Evolutionary conservation across 768 basidiomycete species (phyloP), one percentile per base, ranked within the genome.

Genomic region (Boletus edulis): DNA sequence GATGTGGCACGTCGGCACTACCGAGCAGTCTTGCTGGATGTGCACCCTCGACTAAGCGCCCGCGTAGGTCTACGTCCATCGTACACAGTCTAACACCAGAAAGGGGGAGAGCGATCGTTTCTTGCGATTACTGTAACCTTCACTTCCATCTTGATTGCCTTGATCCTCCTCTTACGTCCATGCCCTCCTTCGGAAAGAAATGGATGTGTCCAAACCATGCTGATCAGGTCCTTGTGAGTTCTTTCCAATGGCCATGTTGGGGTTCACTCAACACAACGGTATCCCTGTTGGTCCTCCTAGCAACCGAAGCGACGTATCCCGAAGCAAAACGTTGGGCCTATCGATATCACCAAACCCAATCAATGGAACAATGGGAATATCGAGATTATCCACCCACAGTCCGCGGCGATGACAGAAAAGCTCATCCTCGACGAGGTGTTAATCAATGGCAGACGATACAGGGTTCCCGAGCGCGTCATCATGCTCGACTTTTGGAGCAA

Each of bases 191-290:
- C 54, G 84, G 84, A 61, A 90, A 86, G 77, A 97, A 95, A 70
- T 99, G 96, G 95, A 97, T 96, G 94, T 99, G 97, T 71, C 97
- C 97, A 9, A 93, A 96, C 65, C 97, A 99, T 67, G 86, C 85
- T n/a, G 94, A 97, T 60, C 84, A 85, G 54, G 80, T 86, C 50
- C 70, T 91, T 56, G 95, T 96, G 67, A 72, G 92, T 76, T 48
- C 35, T 46, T 40, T 31, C 44, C 18, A 35, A 52, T 51, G 48
- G 37, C 34, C n/a, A 40, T 29, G 31, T 24, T 13, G 17, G 51
- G 35, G 15, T 46, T 52, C 15, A 43, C 44, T 60, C 27, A 46
- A 49, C 14, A 34, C 31, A 32, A 11, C 43, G 34, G 14, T n/a
- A 46, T 35, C 40, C 27, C 56, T 54, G 52, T 62, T 48, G 44